These are phyloP conservation scores for Oryza meridionalis DNA, from an alignment of 176 grass and related monocot species.

Conservation along the genomic window DNA sequence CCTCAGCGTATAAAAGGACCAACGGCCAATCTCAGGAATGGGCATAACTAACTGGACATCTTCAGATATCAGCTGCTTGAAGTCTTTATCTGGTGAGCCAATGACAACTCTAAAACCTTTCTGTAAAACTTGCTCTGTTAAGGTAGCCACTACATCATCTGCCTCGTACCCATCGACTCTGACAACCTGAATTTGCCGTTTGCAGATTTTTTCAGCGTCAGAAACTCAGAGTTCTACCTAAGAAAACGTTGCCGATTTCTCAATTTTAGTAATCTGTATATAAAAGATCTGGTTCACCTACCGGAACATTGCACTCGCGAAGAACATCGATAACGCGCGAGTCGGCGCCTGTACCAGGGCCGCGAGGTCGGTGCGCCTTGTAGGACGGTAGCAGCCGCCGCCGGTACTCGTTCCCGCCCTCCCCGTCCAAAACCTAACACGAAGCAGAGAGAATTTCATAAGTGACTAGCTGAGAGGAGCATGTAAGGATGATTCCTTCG, in stretches of 20 bases:
- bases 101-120: conserved; percentile 71
- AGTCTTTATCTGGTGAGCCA: conserved; percentile 90
- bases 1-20: conserved; percentile 89
- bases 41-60: conserved; percentile 90
- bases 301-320: conserved; percentile 68
- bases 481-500: neutral
- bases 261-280: neutral
- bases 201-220: neutral
- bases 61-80: conserved; percentile 92
- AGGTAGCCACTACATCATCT: conserved; percentile 88
- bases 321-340: conserved; percentile 65
- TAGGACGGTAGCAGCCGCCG: conserved; percentile 75
- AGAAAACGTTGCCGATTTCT: neutral
- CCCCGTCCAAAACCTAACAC: conserved; percentile 77
- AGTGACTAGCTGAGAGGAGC: neutral
- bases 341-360: conserved; percentile 49
- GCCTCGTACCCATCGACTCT: conserved; percentile 84
- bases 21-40: conserved; percentile 81
- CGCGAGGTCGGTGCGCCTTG: conserved; percentile 61
- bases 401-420: conserved; percentile 75
- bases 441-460: conserved; percentile 4
- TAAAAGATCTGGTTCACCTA: conserved; percentile 13
- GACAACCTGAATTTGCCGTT: conserved; percentile 63
- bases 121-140: conserved; percentile 66
- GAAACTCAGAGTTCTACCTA: neutral